Evolutionary conservation across 768 basidiomycete species (phyloP).

Genomic region (Pleurotus pulmonarius): DNA sequence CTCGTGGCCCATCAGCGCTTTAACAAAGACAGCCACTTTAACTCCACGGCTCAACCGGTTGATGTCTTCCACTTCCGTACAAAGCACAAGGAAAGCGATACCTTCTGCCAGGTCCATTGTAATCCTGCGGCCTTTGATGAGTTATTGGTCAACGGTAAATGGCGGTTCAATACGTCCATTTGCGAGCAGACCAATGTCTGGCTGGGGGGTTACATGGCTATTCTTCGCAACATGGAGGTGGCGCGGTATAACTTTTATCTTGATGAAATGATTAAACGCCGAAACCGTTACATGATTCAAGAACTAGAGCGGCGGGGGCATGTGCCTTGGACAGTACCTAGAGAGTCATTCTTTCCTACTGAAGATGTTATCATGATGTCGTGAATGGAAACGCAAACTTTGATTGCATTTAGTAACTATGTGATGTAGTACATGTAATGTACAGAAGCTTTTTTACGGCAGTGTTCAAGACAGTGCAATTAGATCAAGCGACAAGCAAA

Average conservation of each 20-base stretch:
- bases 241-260: slow-evolving; percentile 31
- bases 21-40: too few species aligned
- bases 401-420: too few species aligned
- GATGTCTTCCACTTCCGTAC: slow-evolving; percentile 16
- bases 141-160: too few species aligned
- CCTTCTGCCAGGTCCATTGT: slow-evolving; percentile 13
- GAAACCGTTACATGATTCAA: slow-evolving; percentile 14
- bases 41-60: slow-evolving; percentile 5
- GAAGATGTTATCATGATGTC: too few species aligned
- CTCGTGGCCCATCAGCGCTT: slow-evolving; percentile 10
- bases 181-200: slow-evolving; percentile 20
- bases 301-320: too few species aligned
- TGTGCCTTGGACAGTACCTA: too few species aligned
- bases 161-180: slow-evolving; percentile 4
- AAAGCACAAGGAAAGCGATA: slow-evolving; percentile 14
- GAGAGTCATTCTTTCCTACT: too few species aligned
- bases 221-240: slow-evolving; percentile 30
- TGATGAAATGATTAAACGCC: slow-evolving; percentile 31
- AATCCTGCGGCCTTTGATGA: slow-evolving; percentile 9
- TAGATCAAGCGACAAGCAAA: too few species aligned
- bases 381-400: too few species aligned
- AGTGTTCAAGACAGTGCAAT: too few species aligned
- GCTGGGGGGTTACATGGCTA: slow-evolving; percentile 32
- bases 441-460: too few species aligned
- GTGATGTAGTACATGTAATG: too few species aligned